Conservation (phyloP, 2,329 filamentous ascomycete genomes). For the Aspergillus sp. region DNA sequence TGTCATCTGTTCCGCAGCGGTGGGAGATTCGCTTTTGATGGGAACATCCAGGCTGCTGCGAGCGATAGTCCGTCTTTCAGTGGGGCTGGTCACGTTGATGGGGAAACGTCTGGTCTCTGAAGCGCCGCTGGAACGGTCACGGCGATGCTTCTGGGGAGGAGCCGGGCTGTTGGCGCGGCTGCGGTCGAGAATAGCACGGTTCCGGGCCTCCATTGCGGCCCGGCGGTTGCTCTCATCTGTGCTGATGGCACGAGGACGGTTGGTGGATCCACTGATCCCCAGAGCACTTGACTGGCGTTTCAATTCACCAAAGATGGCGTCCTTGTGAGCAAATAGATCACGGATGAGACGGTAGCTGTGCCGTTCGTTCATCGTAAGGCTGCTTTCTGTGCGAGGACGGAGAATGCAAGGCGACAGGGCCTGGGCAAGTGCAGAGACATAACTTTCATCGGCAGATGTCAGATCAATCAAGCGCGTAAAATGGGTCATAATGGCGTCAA, state of each 20-base stretch:
- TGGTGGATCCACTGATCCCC: constrained; percentile 54
- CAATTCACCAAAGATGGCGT: constrained; percentile 90
- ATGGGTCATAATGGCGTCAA: constrained; percentile 97
- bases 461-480: constrained; percentile 96
- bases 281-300: constrained; percentile 66
- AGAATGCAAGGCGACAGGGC: constrained; percentile 82
- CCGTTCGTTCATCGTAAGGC: constrained; percentile 91
- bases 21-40: constrained; percentile 53
- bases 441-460: constrained; percentile 90
- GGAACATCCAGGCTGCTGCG: constrained; percentile 82
- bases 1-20: constrained; percentile 38
- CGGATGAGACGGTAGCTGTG: constrained; percentile 88
- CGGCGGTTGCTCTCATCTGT: constrained; percentile 95
- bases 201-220: constrained; percentile 90
- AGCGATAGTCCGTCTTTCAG: constrained; percentile 52
- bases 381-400: constrained; percentile 82
- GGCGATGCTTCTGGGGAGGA: constrained; percentile 61
- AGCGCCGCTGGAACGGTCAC: constrained; percentile 73
- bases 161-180: constrained; percentile 73
- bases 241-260: constrained; percentile 80
- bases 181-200: constrained; percentile 72
- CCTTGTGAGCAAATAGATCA: constrained; percentile 91
- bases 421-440: constrained; percentile 72
- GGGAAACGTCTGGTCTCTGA: constrained; percentile 83
- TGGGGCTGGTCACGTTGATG: constrained; percentile 67